These are phyloP conservation scores for Tetradesmus lagerheimii DNA, from an alignment of 139 green algal genomes.

Conservation along the genomic window DNA sequence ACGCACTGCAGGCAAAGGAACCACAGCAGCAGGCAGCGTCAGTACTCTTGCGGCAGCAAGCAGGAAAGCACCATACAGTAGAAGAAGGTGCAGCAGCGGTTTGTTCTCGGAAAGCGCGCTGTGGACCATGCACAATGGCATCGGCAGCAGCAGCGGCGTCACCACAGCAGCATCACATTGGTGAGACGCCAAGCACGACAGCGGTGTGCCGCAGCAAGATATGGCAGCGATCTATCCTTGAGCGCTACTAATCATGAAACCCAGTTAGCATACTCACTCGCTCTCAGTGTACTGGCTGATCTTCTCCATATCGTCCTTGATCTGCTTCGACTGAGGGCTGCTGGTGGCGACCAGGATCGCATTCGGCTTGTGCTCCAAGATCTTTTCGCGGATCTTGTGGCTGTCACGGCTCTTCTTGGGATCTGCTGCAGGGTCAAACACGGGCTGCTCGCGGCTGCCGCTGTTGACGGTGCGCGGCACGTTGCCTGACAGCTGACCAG, in stretches of 20 bases:
- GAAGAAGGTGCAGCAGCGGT: no score
- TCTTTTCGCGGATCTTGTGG: slow-evolving; percentile 71
- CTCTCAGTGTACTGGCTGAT: slow-evolving; percentile 43
- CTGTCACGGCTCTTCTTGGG: slow-evolving; percentile 55
- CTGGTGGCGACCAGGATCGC: slow-evolving; percentile 81
- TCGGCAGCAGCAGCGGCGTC: no score
- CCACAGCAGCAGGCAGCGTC: no score
- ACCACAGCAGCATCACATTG: no score
- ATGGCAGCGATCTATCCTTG: no score
- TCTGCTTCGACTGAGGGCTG: slow-evolving; percentile 62
- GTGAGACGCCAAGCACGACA: no score
- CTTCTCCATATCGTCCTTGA: slow-evolving; percentile 76
- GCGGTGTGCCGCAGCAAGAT: no score
- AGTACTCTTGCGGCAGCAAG: no score
- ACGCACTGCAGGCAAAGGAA: slow-evolving; percentile 5
- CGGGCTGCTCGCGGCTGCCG: slow-evolving; percentile 7
- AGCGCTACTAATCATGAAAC: neutral
- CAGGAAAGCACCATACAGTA: no score
- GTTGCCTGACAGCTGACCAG: slow-evolving; percentile 70
- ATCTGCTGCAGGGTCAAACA: slow-evolving; percentile 42
- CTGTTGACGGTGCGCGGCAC: slow-evolving; percentile 55
- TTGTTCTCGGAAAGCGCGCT: no score
- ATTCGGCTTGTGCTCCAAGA: slow-evolving; percentile 82
- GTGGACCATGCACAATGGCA: no score
- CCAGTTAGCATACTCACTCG: slow-evolving; percentile 10